Base-by-base conservation (phyloP, 129 eudicot genomes). In the Artemisia tridentata region DNA sequence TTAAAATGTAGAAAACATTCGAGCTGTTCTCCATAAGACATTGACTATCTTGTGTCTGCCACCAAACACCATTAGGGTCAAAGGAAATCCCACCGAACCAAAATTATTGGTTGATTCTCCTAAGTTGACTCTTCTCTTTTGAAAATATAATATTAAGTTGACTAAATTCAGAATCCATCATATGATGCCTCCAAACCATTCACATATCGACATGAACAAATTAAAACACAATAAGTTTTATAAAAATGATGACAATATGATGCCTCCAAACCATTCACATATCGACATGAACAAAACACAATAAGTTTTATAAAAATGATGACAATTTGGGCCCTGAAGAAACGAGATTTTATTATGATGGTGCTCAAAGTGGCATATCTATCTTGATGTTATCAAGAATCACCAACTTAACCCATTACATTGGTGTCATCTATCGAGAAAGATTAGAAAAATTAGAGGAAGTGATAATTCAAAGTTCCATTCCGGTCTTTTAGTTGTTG, bases 291-390 rank as follows among this genome's bases (percentile, higher is more conserved):
- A 53, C n/a, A 21, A 49, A 15, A 34, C 41, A 31, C 41, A 31
- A 31, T 31, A 31, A 31, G 41, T 31, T 31, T 31, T 27, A 16
- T 34, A 50, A 13, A 62, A 74, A 74, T 63, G 64, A 74, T 74
- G 65, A 73, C 3, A 52, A 9, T 17, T 31, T 60, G 18, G 69
- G 62, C 69, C 45, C 16, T n/a, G 50, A 49, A 60, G 47, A 50
- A 48, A 60, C 21, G 16, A 61, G 19, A 27, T 47, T 31, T 31
- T 31, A 62, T 46, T 12, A 29, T 38, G 23, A 64, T 63, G 72
- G 71, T 52, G 71, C 64, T 73, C 71, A 31, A 73, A 74, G 71
- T 63, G 71, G 78, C 71, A 52, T 74, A 74, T 73, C 71, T 73
- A 73, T 74, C 71, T 21, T 41, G 63, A 41, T 51, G 45, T 62